phyloP scores from a whole-genome alignment of 345 rosid species.

The Dimocarpus longan region DNA sequence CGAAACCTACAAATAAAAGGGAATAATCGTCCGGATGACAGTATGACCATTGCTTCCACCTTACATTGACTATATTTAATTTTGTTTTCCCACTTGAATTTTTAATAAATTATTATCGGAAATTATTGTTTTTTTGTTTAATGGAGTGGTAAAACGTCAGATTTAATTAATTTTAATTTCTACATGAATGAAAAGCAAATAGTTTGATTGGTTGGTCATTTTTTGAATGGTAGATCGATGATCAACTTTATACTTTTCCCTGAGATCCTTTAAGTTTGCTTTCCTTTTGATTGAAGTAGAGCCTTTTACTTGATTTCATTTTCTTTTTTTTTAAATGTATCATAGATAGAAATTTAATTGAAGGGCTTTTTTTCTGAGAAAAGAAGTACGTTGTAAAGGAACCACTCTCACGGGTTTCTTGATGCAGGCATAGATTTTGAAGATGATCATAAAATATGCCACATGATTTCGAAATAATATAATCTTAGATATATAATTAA shows the following conservation, averaged over 20 bases:
- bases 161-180: not conserved
- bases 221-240: slow-evolving; percentile 57
- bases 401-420: slow-evolving; percentile 9
- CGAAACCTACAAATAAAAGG: slow-evolving; percentile 54
- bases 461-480: slow-evolving; percentile 4
- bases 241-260: slow-evolving; percentile 30
- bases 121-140: not conserved
- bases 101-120: not conserved
- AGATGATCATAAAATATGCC: not conserved
- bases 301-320: not conserved
- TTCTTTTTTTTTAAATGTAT: not conserved
- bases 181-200: not conserved
- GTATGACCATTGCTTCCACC: slow-evolving; percentile 21
- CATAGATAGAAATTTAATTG: not conserved
- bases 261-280: slow-evolving; percentile 19
- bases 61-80: slow-evolving; percentile 30
- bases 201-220: slow-evolving; percentile 35
- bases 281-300: slow-evolving; percentile 17
- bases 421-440: not conserved
- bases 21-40: slow-evolving; percentile 61
- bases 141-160: not conserved
- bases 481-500: not conserved
- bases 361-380: not conserved
- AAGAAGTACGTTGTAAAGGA: not conserved
- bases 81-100: slow-evolving; percentile 26